Base-by-base conservation (phyloP, 73 alveolate genomes). In the Urostyla sp. region DNA sequence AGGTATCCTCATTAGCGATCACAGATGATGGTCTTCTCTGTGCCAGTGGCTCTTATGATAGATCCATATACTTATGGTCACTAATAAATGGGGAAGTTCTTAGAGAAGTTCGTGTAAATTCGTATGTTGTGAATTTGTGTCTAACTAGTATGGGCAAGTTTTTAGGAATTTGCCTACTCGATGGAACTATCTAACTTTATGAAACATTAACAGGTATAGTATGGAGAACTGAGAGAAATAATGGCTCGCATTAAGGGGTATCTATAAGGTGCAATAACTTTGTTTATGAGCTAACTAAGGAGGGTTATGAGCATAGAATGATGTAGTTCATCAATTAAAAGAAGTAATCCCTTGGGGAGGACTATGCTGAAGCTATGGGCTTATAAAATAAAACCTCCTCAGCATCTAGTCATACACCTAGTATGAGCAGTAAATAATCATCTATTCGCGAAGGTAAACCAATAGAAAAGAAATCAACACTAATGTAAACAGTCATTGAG, bases 1-100 rank as follows among this genome's bases (percentile, higher is more conserved):
- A 44, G 35, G 75, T 67, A 28, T 66, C 79, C 32, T 34, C 63
- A 11, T 10, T 48, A 13, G 66, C 28, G 10, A 27, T 66, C 7
- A 10, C 84, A 23, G 58, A 80, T 50, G 90, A 80, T 80, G 90
- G 90, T 27, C 44, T 80, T 51, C 45, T 80, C 2, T 59, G 72
- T 6, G 66, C 37, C 0, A 20, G 84, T 32, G 90, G 84, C 10
- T 66, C 84, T 11, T 16, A 46, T 13, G 90, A 80, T 31, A 21
- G 79, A 11, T 49, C 30, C 18, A 57, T 80, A 4, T 60, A 20
- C 15, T 1, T 80, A 26, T 80, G 90, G 90, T 61, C 61, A 26
- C 40, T 66, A 23, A 18, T 37, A 3, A 66, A 16, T 0, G 90
- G 78, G 6, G 89, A 59, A 6, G 30, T 53, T n/a, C 37, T 78